phyloP scores from a whole-genome alignment of 257 asterid species.

The Cinchona pubescens region DNA sequence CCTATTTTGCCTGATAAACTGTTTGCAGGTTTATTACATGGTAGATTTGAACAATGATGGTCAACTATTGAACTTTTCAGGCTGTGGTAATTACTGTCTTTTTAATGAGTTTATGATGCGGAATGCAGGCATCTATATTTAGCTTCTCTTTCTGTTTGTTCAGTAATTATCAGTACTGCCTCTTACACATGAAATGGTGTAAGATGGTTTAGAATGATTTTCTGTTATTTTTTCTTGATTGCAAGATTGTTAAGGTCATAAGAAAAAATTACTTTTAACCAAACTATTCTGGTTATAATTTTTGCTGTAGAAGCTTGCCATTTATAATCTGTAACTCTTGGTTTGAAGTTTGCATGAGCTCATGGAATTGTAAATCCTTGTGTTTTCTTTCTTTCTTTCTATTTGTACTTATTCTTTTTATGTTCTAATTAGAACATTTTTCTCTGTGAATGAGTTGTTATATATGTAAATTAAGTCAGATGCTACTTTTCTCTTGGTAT shows the following conservation, averaged over 20 bases:
- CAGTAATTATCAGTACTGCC: not conserved
- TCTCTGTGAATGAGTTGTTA: not conserved
- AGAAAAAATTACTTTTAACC: not conserved
- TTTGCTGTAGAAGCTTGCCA: not conserved
- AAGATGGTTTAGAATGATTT: not conserved
- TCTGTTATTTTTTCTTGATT: not conserved
- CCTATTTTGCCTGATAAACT: constrained; percentile 8
- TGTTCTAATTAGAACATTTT: not conserved
- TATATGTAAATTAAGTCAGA: not conserved
- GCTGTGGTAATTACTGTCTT: constrained; percentile 68
- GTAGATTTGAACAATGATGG: constrained; percentile 63
- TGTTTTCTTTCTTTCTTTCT: not conserved
- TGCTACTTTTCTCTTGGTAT: constrained; percentile 23
- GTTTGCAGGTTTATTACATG: constrained; percentile 86
- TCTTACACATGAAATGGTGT: not conserved
- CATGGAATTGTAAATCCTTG: not conserved
- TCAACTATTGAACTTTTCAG: constrained; percentile 84
- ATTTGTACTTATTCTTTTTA: not conserved
- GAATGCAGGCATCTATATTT: not conserved
- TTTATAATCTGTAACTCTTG: not conserved
- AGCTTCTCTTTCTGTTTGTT: not conserved
- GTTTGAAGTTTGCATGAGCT: not conserved
- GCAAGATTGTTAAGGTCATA: not conserved
- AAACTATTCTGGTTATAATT: not conserved
- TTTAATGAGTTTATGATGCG: not conserved